Percentiles rank a stretch among this genome's conserved stretches.
Conservation (phyloP, 306 rosid genomes). For the Luffa aegyptiaca region DNA sequence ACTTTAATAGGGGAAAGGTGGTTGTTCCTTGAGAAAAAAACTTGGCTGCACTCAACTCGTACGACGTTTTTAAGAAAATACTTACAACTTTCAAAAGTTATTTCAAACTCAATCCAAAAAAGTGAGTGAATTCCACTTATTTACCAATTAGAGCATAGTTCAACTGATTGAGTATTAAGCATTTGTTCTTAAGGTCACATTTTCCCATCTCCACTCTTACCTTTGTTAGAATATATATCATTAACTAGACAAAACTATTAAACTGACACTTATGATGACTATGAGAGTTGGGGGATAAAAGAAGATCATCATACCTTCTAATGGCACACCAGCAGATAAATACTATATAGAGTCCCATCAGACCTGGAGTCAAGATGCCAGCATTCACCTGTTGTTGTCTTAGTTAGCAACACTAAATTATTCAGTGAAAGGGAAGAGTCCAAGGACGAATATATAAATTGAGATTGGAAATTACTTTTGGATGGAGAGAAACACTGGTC, state of each 20-base stretch:
- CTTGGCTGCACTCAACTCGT: no score
- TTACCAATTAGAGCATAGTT: no score
- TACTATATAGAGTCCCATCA: slow-evolving; percentile 94
- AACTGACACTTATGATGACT: neutral
- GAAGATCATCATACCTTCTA: slow-evolving; percentile 49
- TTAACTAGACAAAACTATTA: neutral
- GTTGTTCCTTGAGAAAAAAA: no score
- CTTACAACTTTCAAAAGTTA: neutral
- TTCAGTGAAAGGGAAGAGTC: slow-evolving; percentile 2
- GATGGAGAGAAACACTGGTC: slow-evolving; percentile 88
- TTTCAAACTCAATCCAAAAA: neutral
- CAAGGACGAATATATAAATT: neutral
- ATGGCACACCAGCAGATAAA: slow-evolving; percentile 97
- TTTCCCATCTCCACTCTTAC: no score
- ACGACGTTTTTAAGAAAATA: neutral
- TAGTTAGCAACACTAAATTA: slow-evolving; percentile 1
- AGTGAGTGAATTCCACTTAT: no score
- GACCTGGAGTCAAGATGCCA: slow-evolving; percentile 77
- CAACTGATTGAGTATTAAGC: no score
- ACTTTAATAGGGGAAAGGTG: neutral
- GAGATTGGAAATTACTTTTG: slow-evolving; percentile 43
- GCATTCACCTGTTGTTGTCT: slow-evolving; percentile 53
- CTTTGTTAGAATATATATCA: no score
- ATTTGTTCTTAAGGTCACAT: no score
- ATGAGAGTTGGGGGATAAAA: neutral